Evolutionary conservation across 495 filamentous ascomycete genomes (phyloP).

Genomic region (Penicillium longicatenatum): DNA sequence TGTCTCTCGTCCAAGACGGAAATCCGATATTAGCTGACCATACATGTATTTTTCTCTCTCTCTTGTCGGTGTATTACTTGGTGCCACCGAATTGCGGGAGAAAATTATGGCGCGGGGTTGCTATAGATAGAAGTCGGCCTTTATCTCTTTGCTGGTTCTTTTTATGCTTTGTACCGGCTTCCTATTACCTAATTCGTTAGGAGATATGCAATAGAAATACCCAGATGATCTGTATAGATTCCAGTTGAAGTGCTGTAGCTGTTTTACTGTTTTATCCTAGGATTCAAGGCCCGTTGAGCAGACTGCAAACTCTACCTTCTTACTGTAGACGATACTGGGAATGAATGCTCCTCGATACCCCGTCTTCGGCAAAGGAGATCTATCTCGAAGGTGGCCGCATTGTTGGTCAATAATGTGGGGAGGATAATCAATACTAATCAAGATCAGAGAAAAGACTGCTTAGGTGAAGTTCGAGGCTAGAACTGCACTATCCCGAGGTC

Average conservation of each 20-base stretch:
- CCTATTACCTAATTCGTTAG: slow-evolving; percentile 10
- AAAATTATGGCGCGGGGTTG: slow-evolving; percentile 12
- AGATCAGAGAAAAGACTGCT: no score
- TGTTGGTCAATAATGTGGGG: no score
- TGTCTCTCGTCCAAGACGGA: slow-evolving; percentile 13
- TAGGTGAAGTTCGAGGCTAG: no score
- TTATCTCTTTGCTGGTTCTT: slow-evolving; percentile 5
- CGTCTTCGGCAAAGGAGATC: no score
- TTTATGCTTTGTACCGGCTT: slow-evolving; percentile 1
- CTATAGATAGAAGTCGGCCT: slow-evolving; percentile 20
- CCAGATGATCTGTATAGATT: neutral
- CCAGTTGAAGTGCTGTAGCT: neutral
- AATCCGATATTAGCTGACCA: slow-evolving; percentile 8
- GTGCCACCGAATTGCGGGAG: slow-evolving; percentile 5
- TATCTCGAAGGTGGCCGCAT: no score
- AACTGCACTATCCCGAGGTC: no score
- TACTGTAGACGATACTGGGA: no score
- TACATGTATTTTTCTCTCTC: slow-evolving; percentile 14
- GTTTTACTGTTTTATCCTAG: no score
- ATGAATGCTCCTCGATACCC: no score
- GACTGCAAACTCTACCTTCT: no score
- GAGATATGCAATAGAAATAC: slow-evolving; percentile 7
- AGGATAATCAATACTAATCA: no score
- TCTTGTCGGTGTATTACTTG: slow-evolving; percentile 2
- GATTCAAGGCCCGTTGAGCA: neutral